A percentile compares a stretch with the other conserved stretches of the same genome.
Conservation (phyloP, 208 protist genomes). For the Leishmania arabica region DNA sequence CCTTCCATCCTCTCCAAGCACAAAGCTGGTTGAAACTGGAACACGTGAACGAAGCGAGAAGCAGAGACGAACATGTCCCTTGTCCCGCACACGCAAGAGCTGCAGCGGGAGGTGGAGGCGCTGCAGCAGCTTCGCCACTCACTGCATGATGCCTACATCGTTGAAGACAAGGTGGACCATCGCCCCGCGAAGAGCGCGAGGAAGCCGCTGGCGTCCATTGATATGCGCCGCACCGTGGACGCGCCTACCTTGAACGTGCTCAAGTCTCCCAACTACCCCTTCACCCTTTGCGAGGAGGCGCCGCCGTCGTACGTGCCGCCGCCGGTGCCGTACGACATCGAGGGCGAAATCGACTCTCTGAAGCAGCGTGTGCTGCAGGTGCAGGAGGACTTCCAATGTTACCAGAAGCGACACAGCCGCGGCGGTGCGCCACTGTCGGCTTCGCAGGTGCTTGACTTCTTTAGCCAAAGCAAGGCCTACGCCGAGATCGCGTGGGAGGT, state of each 20-base stretch:
- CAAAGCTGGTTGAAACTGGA: background rate
- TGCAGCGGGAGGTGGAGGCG: constrained; percentile 35
- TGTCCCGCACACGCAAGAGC: constrained; percentile 36
- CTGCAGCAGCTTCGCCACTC: constrained; percentile 48
- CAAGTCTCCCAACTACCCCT: constrained; percentile 81
- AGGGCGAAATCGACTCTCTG: constrained; percentile 53
- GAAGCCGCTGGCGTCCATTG: constrained; percentile 24
- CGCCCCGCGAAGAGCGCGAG: background rate
- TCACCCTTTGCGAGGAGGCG: constrained; percentile 80
- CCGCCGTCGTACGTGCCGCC: constrained; percentile 74
- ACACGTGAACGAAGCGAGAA: background rate
- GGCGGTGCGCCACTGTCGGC: constrained; percentile 14
- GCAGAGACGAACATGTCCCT: constrained; percentile 33
- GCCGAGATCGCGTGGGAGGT: constrained; percentile 70
- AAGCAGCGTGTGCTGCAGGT: constrained; percentile 58
- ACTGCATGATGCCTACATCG: constrained; percentile 57
- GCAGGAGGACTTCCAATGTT: constrained; percentile 51
- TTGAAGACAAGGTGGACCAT: constrained; percentile 15
- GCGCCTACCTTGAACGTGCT: constrained; percentile 58
- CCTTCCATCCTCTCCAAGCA: background rate
- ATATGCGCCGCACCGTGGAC: constrained; percentile 70
- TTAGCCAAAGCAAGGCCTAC: constrained; percentile 49
- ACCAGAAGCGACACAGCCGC: constrained; percentile 25
- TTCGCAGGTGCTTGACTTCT: constrained; percentile 54
- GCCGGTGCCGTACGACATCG: constrained; percentile 78